phyloP scores from a whole-genome alignment of 495 filamentous ascomycete species.

The Hypoxylon crocopeplum region DNA sequence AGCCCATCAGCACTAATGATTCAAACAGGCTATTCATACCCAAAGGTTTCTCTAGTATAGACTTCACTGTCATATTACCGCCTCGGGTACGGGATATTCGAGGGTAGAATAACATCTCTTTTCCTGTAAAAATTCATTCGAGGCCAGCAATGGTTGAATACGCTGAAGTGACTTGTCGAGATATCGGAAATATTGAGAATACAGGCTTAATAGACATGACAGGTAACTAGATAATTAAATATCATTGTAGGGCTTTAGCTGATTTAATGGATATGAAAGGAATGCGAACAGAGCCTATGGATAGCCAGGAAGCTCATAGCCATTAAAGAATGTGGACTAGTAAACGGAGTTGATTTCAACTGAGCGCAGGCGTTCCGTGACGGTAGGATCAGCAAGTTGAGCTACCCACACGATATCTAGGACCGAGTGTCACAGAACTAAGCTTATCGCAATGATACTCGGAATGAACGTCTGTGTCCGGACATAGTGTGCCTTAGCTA shows the following conservation, averaged over 20 bases:
- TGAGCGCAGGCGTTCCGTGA: neutral
- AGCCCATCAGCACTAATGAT: constrained; percentile 3
- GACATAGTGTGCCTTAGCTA: neutral
- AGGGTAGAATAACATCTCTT: neutral
- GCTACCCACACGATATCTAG: neutral
- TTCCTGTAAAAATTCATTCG: neutral
- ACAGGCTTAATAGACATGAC: no score
- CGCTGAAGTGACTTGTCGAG: no score
- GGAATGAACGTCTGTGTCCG: neutral
- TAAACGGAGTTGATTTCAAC: no score
- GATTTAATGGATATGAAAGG: neutral
- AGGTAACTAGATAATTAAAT: no score
- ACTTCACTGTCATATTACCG: constrained; percentile 1
- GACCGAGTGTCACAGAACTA: neutral
- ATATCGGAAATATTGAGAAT: no score
- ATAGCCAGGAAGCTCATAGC: no score
- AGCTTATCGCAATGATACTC: neutral
- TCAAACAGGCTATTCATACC: constrained; percentile 12
- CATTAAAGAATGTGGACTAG: no score
- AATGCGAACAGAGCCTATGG: neutral
- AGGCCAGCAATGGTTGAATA: no score
- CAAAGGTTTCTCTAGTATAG: neutral
- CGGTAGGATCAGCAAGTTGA: neutral
- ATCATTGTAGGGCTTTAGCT: no score
- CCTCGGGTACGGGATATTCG: neutral